phyloP scores from a whole-genome alignment of 306 rosid genomes.

The Boehmeria nivea region DNA sequence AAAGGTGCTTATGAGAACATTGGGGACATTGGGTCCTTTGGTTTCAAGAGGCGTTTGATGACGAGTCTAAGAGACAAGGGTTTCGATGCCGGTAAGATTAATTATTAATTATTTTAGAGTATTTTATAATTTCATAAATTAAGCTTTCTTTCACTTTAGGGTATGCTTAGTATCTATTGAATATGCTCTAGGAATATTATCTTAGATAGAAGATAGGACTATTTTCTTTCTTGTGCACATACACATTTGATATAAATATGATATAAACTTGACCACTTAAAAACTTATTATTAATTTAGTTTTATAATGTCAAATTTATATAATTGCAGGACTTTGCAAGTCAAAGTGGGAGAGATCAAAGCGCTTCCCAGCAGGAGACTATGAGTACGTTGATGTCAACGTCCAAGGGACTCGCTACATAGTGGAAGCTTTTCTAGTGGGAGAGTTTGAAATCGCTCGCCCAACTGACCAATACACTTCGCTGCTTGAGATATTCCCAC shows the following conservation, averaged over 20 bases:
- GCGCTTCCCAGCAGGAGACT: conserved; percentile 52
- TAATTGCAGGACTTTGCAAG: conserved; percentile 72
- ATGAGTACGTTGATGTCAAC: conserved; percentile 64
- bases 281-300: too few relatives aligned
- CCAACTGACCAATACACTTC: conserved; percentile 52
- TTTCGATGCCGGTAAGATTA: conserved; percentile 75
- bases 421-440: conserved; percentile 40
- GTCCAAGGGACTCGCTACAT: conserved; percentile 50
- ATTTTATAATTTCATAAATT: too few relatives aligned
- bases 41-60: conserved; percentile 62
- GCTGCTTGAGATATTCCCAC: conserved; percentile 45
- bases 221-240: too few relatives aligned
- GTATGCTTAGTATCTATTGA: too few relatives aligned
- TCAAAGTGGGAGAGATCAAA: conserved; percentile 58
- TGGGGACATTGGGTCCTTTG: conserved; percentile 25
- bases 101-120: too few relatives aligned
- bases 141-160: too few relatives aligned
- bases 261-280: too few relatives aligned
- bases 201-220: too few relatives aligned
- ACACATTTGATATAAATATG: too few relatives aligned
- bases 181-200: too few relatives aligned
- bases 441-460: conserved; percentile 72
- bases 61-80: conserved; percentile 52
- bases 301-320: not conserved
- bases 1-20: conserved; percentile 28